Evolutionary conservation across 129 eudicot genomes (phyloP), one percentile per base, ranked within the genome.

Genomic region (Ambrosia artemisiifolia): DNA sequence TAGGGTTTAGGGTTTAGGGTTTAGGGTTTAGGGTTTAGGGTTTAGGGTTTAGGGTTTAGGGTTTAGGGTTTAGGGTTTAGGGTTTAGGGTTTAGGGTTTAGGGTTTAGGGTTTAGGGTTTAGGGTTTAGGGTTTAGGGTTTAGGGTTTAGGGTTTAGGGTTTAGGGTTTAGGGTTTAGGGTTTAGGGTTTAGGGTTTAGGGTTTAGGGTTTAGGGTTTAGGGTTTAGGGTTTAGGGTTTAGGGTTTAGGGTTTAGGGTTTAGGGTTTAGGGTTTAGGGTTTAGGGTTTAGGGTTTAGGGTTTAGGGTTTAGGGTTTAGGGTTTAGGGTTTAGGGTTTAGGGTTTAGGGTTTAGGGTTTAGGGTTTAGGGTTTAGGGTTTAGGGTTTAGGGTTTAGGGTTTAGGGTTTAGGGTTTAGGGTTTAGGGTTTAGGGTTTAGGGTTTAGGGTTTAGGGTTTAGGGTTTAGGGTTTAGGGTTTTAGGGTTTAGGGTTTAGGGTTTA

Each of bases 31-130:
- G 65, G 65, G 38, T 60, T 60, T 24, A 11, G 65, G 65, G 38
- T 61, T 61, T 30, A 34, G 66, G 66, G 42, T 61, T 61, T 30
- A 13, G 66, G 66, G 42, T 61, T 61, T 30, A 12, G 43, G 66
- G 42, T 61, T 61, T 3, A 14, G 66, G 67, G 17, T 61, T 61
- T 10, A 5, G 67, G 67, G 42, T 61, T 61, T 11, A n/a, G 28
- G 67, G 67, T 17, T 61, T 61, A 1, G 2, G 67, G 67, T 17
- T 61, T 61, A 11, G 8, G 67, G 67, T 17, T 61, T 61, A 11
- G 19, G 67, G 67, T 17, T 61, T 61, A 1, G 7, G 67, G 67
- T 17, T 61, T 61, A 11, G 19, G 67, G 67, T 17, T 32, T 61
- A 11, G 19, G 67, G 28, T 24, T 24, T 24, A 24, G 28, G 28